phyloP scores from a whole-genome alignment of 306 rosid genomes.

The Cyclanthera cordifolia region DNA sequence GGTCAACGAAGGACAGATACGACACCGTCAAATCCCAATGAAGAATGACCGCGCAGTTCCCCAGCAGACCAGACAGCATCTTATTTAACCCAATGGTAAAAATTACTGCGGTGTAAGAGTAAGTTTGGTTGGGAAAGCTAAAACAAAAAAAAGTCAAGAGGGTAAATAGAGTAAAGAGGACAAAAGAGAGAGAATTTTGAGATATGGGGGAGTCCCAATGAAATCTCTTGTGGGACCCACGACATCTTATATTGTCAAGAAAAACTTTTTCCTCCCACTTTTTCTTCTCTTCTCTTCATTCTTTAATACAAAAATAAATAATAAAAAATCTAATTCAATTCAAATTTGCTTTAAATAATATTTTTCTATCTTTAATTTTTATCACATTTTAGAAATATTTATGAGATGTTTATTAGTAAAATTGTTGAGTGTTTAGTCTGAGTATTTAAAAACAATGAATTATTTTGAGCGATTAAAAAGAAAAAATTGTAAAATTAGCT shows the following conservation, averaged over 20 bases:
- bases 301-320: too few species aligned
- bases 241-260: slow-evolving; percentile 11
- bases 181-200: slow-evolving; percentile 25
- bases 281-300: not conserved
- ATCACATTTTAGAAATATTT: too few species aligned
- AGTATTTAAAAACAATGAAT: too few species aligned
- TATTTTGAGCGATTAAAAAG: too few species aligned
- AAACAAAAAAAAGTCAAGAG: not conserved
- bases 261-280: slow-evolving; percentile 17
- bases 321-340: too few species aligned
- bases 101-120: not conserved
- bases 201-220: slow-evolving; percentile 30
- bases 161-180: slow-evolving; percentile 1
- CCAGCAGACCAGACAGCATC: not conserved
- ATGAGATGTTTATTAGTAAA: too few species aligned
- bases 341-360: too few species aligned
- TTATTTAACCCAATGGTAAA: not conserved
- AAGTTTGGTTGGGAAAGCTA: not conserved
- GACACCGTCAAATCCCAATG: slow-evolving; percentile 10
- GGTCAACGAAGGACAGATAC: slow-evolving; percentile 6
- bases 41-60: slow-evolving; percentile 4
- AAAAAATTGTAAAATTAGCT: too few species aligned
- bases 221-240: slow-evolving; percentile 28
- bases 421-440: too few species aligned
- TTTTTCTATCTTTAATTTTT: too few species aligned